These are phyloP conservation scores for Cyclotella choctawhatcheeana DNA, from an alignment of 108 stramenopile species.

Conservation along the genomic window DNA sequence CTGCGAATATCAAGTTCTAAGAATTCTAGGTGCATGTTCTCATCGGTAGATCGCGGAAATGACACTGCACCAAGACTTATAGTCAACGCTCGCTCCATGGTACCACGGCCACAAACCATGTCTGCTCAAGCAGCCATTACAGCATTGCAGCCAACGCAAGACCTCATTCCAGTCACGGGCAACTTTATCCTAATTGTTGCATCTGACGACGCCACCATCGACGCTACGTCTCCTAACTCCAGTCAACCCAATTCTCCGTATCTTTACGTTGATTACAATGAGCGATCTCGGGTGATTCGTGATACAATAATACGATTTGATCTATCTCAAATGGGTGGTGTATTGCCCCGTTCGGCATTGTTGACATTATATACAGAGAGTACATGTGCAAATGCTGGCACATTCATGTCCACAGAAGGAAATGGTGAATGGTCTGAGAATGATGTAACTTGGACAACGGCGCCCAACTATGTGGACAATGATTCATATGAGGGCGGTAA, in stretches of 20 bases:
- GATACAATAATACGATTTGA: constrained; percentile 1
- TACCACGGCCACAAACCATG: not conserved
- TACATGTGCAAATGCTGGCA: not conserved
- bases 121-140: not conserved
- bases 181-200: constrained; percentile 13
- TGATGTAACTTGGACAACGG: not conserved
- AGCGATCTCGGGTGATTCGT: not conserved
- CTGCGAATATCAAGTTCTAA: not conserved
- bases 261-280: constrained; percentile 7
- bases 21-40: constrained; percentile 2
- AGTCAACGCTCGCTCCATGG: not conserved
- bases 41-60: not conserved
- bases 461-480: not conserved
- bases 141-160: constrained; percentile 5
- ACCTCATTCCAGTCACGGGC: not conserved
- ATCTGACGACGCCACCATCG: constrained; percentile 10
- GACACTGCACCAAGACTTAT: constrained; percentile 5
- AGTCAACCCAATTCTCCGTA: no score
- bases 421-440: not conserved
- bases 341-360: not conserved
- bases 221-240: not conserved
- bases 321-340: constrained; percentile 3
- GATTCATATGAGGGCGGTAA: not conserved
- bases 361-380: not conserved
- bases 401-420: constrained; percentile 6